Percentiles rank a stretch among this genome's conserved stretches.
Evolutionary conservation across 306 rosid genomes (phyloP).

Genomic region (Acacia acuminata): DNA sequence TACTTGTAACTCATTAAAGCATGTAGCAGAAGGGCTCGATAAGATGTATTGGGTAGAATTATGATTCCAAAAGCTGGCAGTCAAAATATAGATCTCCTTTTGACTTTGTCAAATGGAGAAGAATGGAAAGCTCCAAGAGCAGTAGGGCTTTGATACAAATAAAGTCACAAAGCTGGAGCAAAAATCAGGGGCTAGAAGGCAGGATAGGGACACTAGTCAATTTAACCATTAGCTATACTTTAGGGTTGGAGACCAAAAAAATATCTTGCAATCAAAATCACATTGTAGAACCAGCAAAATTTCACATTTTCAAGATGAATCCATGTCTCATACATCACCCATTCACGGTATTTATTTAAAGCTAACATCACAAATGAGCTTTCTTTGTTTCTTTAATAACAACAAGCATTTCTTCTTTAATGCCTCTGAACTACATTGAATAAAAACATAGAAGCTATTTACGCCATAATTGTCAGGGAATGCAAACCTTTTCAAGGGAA

Average conservation of each 20-base stretch:
- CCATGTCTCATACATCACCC: background rate
- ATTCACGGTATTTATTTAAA: background rate
- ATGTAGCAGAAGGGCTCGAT: background rate
- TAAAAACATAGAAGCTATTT: background rate
- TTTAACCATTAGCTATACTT: background rate
- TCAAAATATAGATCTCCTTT: background rate
- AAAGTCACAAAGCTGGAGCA: constrained; percentile 14
- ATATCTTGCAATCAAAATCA: no score
- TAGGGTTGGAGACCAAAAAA: no score
- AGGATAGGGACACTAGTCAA: background rate
- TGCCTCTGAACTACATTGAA: constrained; percentile 1
- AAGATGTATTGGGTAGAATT: background rate
- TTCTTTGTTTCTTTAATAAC: constrained; percentile 14
- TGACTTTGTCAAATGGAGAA: background rate
- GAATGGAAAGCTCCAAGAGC: background rate
- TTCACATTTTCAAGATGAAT: background rate
- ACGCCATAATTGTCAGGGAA: background rate
- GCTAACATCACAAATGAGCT: background rate
- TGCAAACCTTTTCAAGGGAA: constrained; percentile 72
- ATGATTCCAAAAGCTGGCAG: background rate
- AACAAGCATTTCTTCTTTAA: constrained; percentile 4
- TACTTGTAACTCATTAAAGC: no score
- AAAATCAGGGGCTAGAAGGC: background rate
- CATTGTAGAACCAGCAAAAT: background rate
- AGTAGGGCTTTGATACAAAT: constrained; percentile 7